Conservation (phyloP, 2,329 filamentous ascomycete genomes). For the Escovopsis weberi region DNA sequence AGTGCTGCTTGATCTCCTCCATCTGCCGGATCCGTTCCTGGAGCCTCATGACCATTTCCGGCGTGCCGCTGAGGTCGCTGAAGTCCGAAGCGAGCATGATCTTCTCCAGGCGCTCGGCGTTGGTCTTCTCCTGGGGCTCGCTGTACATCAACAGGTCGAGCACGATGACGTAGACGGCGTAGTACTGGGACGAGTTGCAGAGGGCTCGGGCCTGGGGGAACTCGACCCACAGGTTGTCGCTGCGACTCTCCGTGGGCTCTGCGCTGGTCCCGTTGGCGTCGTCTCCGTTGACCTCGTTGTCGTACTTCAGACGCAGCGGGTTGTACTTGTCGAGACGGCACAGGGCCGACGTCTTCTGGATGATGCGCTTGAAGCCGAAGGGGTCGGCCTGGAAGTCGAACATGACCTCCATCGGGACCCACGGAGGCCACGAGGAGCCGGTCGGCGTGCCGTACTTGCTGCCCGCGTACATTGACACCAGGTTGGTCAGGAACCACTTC, state of each 20-base stretch:
- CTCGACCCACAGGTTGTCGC: conserved; percentile 93
- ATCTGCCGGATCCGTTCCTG: conserved; percentile 88
- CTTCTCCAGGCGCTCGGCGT: conserved; percentile 87
- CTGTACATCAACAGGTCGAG: conserved; percentile 91
- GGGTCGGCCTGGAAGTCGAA: conserved; percentile 90
- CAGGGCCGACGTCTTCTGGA: conserved; percentile 91
- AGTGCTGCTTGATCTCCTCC: conserved; percentile 91
- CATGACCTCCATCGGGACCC: conserved; percentile 97
- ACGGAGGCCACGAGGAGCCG: conserved; percentile 88
- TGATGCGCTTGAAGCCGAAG: conserved; percentile 94
- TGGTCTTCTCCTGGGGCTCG: conserved; percentile 93
- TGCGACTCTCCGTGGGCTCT: conserved; percentile 57
- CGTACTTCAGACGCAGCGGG: conserved; percentile 88
- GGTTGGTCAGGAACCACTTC: conserved; percentile 71
- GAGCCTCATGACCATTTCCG: conserved; percentile 79
- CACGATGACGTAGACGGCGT: conserved; percentile 95
- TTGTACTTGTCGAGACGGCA: conserved; percentile 98
- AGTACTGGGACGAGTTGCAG: conserved; percentile 95
- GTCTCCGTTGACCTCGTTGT: conserved; percentile 71
- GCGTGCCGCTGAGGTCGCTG: conserved; percentile 85
- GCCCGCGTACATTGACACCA: conserved; percentile 85
- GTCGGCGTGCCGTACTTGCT: conserved; percentile 79
- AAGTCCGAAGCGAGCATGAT: conserved; percentile 99
- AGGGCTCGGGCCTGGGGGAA: conserved; percentile 90
- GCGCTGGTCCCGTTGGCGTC: conserved; percentile 25